Base-by-base conservation (phyloP, 1,139 yeast genomes). In the Yamadazyma blattariae region DNA sequence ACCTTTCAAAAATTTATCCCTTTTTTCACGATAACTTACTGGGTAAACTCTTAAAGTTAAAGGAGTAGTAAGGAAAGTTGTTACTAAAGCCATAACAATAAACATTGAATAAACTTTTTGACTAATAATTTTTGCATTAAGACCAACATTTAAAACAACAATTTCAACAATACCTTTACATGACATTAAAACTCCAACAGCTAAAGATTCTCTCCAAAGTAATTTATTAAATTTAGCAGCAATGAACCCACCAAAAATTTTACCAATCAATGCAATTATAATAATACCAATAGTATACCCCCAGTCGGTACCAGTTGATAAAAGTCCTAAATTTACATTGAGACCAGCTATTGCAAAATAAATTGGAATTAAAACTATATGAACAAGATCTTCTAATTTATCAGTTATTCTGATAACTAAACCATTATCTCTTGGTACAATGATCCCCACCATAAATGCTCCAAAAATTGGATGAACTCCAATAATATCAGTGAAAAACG, bases 101-200 rank as follows among this genome's bases (percentile, higher is more conserved):
- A 85, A 83, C 89, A 85, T 85, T 12, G 90, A 79, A 56, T 77
- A 85, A 1, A 81, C 79, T 43, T 74, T 77, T 37, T 71, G 68
- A 6, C 78, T 65, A 28, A 85, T 76, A 36, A 85, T 84, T 0
- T 75, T 74, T 2, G 92, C 83, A 43, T 76, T 77, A 39, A 83
- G 67, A 36, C 95, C 95, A 30, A 82, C 79, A 32, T 77, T 79
- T 43, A 85, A 67, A 17, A 84, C 94, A 32, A 85, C 90, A 51
- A 85, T 79, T 57, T 82, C 90, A 22, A 83, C 90, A 45, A 83
- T 82, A 59, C 95, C 95, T 56, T 85, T 85, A 68, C 95, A 85
- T 9, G 90, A 82, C 92, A 85, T 84, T 47, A 85, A 68, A n/a
- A 82, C 74, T 36, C 94, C 94, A 24, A 83, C 90, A 1, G 89